These are phyloP conservation scores for Nyctanthes arbortristis DNA, from an alignment of 257 asterid species.

Conservation along the genomic window DNA sequence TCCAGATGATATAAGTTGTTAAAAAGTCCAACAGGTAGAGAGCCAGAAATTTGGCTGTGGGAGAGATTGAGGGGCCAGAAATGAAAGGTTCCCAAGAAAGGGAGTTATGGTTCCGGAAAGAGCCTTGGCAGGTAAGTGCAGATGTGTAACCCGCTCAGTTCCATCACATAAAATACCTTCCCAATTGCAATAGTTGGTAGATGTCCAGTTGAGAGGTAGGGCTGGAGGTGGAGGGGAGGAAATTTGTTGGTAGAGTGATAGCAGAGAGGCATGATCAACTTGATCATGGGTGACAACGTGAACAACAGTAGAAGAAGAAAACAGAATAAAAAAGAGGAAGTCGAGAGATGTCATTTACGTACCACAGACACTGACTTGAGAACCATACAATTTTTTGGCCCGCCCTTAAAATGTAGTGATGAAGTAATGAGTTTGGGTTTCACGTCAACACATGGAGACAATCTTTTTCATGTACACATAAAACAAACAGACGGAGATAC, in stretches of 20 bases:
- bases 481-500: too few relatives aligned
- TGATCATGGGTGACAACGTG: constrained; percentile 19
- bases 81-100: constrained; percentile 30
- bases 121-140: constrained; percentile 22
- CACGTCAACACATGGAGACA: too few relatives aligned
- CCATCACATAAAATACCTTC: constrained; percentile 38
- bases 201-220: constrained; percentile 33
- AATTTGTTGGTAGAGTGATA: constrained; percentile 21
- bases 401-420: too few relatives aligned
- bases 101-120: constrained; percentile 22
- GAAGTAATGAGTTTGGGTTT: too few relatives aligned
- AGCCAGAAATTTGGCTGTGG: constrained; percentile 30
- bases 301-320: background rate
- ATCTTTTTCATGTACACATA: too few relatives aligned
- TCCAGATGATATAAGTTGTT: background rate
- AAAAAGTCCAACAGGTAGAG: background rate
- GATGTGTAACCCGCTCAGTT: constrained; percentile 9
- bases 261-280: constrained; percentile 29
- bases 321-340: background rate
- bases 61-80: constrained; percentile 37
- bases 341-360: constrained; percentile 10
- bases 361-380: too few relatives aligned
- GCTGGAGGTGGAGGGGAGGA: constrained; percentile 1
- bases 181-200: constrained; percentile 36
- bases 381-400: too few relatives aligned